phyloP scores from a whole-genome alignment of 257 asterid genomes.

The Solanum ossicruentum region DNA sequence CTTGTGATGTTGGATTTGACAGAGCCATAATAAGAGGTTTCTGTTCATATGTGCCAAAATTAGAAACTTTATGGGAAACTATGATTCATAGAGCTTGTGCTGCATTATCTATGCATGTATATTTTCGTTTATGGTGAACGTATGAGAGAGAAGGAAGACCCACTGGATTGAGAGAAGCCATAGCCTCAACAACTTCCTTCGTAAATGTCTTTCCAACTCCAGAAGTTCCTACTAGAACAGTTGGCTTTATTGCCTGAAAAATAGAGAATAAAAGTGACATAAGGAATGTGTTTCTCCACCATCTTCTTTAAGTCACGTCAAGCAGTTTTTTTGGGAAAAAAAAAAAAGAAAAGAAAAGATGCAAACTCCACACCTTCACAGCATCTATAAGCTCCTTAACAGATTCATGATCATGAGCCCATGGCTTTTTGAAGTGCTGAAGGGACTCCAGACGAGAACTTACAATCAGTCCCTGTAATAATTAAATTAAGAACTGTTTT shows the following conservation, averaged over 20 bases:
- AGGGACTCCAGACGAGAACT: conserved; percentile 70
- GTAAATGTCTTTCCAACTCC: conserved; percentile 82
- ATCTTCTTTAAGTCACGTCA: background rate
- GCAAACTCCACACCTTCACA: conserved; percentile 43
- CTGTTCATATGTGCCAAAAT: conserved; percentile 21
- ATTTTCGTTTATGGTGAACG: background rate
- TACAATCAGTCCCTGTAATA: conserved; percentile 58
- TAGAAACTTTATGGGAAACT: background rate
- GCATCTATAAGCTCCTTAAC: conserved; percentile 61
- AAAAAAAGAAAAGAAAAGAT: background rate
- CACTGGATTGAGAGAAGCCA: conserved; percentile 80
- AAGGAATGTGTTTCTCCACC: background rate
- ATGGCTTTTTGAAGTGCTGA: conserved; percentile 81
- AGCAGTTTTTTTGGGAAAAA: background rate
- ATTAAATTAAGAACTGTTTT: background rate
- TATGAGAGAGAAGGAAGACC: background rate
- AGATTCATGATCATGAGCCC: conserved; percentile 88
- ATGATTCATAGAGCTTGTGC: background rate
- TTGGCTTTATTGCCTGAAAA: conserved; percentile 63
- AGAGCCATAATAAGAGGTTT: conserved; percentile 80
- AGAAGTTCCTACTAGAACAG: conserved; percentile 83
- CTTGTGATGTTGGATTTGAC: conserved; percentile 87
- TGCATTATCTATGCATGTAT: background rate
- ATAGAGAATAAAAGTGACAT: background rate
- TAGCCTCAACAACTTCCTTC: conserved; percentile 68